Evolutionary conservation across 805 yeast genomes (phyloP).

Genomic region (Candida ovalis): DNA sequence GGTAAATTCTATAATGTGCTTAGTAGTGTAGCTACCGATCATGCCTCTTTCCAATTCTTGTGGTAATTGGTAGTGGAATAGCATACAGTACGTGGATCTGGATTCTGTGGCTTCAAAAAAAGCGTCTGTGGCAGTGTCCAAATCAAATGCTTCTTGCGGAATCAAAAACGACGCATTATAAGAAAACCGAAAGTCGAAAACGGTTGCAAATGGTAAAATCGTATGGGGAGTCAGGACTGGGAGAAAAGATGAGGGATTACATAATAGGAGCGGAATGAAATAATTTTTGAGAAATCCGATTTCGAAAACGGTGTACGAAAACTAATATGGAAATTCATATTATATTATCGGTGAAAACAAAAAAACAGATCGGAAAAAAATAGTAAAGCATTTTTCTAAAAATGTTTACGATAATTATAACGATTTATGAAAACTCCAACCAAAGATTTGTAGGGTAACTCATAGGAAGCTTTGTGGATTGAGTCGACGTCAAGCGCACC

Average conservation of each 20-base stretch:
- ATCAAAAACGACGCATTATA: not conserved
- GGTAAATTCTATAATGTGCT: no score
- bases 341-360: not conserved
- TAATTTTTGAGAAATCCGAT: not conserved
- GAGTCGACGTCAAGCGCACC: no score
- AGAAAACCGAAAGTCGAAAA: not conserved
- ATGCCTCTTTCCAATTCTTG: no score
- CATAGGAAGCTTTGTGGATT: no score
- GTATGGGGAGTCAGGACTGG: not conserved
- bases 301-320: not conserved
- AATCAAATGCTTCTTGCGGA: not conserved
- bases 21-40: no score
- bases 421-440: not conserved
- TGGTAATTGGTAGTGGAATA: no score
- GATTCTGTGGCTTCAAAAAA: no score
- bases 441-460: no score
- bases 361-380: not conserved
- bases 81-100: no score
- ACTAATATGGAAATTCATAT: not conserved
- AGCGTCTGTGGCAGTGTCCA: no score
- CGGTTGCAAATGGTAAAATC: not conserved
- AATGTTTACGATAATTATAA: not conserved
- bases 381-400: not conserved
- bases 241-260: not conserved
- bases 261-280: not conserved